Evolutionary conservation across 2,329 filamentous ascomycete genomes (phyloP).

Genomic region (Triangularia verruculosa): DNA sequence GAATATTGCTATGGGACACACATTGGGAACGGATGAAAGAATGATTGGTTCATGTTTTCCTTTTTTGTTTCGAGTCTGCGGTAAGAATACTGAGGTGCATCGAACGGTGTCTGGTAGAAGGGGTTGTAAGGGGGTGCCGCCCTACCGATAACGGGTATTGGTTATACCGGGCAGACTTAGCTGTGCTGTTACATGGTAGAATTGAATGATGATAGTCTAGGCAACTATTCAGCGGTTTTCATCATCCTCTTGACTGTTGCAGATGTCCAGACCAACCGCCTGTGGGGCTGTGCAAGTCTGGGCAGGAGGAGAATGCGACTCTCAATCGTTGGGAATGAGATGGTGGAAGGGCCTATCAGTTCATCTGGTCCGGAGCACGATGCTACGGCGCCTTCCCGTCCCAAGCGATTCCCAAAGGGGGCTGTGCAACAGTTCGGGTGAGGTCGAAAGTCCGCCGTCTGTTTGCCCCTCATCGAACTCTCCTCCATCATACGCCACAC

Average conservation of each 20-base stretch:
- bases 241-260: background rate
- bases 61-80: background rate
- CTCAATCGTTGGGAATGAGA: background rate
- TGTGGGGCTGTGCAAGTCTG: background rate
- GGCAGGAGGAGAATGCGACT: background rate
- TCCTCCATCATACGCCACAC: background rate
- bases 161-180: background rate
- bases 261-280: too few species aligned
- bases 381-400: background rate
- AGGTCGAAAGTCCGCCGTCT: background rate
- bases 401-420: background rate
- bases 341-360: background rate
- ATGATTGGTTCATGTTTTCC: background rate
- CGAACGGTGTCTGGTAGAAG: background rate
- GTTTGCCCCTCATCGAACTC: constrained; percentile 6
- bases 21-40: background rate
- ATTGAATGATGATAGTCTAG: background rate
- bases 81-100: background rate
- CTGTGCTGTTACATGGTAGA: background rate
- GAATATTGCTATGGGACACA: background rate
- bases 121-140: background rate
- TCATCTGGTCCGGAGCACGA: background rate
- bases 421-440: constrained; percentile 10
- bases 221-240: too few species aligned
- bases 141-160: background rate